A percentile compares a stretch with the other conserved stretches of the same genome.
These are phyloP conservation scores for Beauveria sp. DNA, from an alignment of 2,329 filamentous ascomycete genomes.

Conservation along the genomic window DNA sequence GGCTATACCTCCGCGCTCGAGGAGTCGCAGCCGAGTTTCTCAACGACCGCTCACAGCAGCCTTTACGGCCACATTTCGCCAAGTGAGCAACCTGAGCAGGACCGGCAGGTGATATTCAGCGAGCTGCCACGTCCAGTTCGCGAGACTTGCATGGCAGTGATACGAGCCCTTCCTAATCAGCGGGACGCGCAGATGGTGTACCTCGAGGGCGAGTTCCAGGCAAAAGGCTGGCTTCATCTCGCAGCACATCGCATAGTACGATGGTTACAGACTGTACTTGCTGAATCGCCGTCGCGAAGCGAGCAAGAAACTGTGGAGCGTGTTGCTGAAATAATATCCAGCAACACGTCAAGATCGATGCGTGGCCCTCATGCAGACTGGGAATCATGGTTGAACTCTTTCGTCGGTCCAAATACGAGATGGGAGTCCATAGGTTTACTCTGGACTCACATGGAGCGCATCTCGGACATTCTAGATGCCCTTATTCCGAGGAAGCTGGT, in stretches of 20 bases:
- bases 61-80: neutral
- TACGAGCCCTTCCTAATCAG: constrained; percentile 28
- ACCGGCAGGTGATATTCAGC: neutral
- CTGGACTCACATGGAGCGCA: constrained; percentile 16
- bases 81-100: neutral
- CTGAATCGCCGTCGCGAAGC: neutral
- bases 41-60: neutral
- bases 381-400: constrained; percentile 30
- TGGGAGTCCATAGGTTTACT: constrained; percentile 38
- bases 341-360: constrained; percentile 30
- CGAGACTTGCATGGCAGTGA: constrained; percentile 30
- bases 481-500: neutral
- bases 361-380: constrained; percentile 26
- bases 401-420: constrained; percentile 29
- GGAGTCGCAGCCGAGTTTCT: neutral
- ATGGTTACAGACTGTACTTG: constrained; percentile 26
- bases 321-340: constrained; percentile 28
- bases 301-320: constrained; percentile 22
- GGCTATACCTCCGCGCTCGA: neutral
- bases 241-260: constrained; percentile 22
- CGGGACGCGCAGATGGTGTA: constrained; percentile 17
- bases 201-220: constrained; percentile 16
- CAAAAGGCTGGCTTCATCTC: constrained; percentile 26
- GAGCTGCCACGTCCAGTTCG: constrained; percentile 22
- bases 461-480: constrained; percentile 4